phyloP scores from a whole-genome alignment of 306 rosid species.

The Mucuna pruriens region DNA sequence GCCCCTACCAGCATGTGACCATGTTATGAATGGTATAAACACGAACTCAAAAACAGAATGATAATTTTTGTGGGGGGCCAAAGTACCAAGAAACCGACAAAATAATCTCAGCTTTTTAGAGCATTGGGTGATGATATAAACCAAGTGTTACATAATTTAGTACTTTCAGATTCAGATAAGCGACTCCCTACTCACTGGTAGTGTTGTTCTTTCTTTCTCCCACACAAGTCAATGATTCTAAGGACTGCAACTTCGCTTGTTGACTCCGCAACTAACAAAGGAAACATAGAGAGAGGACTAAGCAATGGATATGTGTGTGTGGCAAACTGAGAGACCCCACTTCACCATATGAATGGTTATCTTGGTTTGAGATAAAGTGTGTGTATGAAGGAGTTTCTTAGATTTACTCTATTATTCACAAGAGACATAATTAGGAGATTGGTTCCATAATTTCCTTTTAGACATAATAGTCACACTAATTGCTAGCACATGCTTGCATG shows the following conservation, averaged over 20 bases:
- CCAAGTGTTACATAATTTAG: slow-evolving; percentile 51
- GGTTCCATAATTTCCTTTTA: slow-evolving; percentile 45
- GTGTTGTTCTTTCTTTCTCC: slow-evolving; percentile 44
- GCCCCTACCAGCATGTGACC: slow-evolving; percentile 52
- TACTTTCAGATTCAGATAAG: slow-evolving; percentile 53
- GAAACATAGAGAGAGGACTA: slow-evolving; percentile 31
- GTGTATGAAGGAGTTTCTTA: slow-evolving; percentile 28
- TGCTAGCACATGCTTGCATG: slow-evolving; percentile 75
- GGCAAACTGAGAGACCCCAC: slow-evolving; percentile 45
- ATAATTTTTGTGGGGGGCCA: slow-evolving; percentile 49
- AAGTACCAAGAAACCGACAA: slow-evolving; percentile 53
- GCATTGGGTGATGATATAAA: slow-evolving; percentile 38
- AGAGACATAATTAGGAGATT: slow-evolving; percentile 53
- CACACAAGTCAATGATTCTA: slow-evolving; percentile 54
- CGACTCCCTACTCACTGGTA: slow-evolving; percentile 17
- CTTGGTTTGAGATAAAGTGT: neutral
- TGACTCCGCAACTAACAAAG: slow-evolving; percentile 71
- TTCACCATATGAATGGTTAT: neutral
- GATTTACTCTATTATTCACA: slow-evolving; percentile 28
- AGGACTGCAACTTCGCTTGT: slow-evolving; percentile 61
- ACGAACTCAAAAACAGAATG: slow-evolving; percentile 52
- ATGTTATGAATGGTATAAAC: slow-evolving; percentile 50
- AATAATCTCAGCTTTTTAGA: slow-evolving; percentile 47
- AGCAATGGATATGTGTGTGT: slow-evolving; percentile 13
- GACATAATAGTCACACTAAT: slow-evolving; percentile 55